Evolutionary conservation across 1,284 basidiomycete genomes (phyloP).

Genomic region (Boletellus dicymbophilus): DNA sequence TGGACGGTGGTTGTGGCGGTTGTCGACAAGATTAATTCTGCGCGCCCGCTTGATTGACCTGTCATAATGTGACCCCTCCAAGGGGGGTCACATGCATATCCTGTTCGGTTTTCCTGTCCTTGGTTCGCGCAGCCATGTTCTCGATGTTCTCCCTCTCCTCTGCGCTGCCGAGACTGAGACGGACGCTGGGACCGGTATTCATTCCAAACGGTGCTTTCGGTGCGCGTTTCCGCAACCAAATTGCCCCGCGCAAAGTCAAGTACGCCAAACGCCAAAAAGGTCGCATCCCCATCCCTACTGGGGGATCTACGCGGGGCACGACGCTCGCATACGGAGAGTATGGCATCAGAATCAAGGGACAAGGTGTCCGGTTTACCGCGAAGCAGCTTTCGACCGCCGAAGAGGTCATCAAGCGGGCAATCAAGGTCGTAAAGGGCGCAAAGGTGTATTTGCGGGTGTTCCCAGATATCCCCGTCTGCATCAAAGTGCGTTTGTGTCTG

Average conservation of each 20-base stretch:
- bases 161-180: conserved; percentile 17
- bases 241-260: conserved; percentile 83
- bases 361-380: conserved; percentile 84
- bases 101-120: no score
- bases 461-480: conserved; percentile 96
- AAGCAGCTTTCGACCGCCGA: conserved; percentile 90
- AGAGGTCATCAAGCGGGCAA: conserved; percentile 88
- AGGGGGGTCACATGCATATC: conserved; percentile 19
- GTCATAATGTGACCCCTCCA: conserved; percentile 11
- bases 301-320: conserved; percentile 93
- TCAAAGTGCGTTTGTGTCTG: conserved; percentile 65
- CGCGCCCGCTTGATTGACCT: background rate
- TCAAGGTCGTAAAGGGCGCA: conserved; percentile 90
- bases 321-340: conserved; percentile 91
- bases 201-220: conserved; percentile 24
- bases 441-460: conserved; percentile 92
- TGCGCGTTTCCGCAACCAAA: conserved; percentile 45
- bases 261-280: conserved; percentile 90
- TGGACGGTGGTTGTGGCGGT: conserved; percentile 20
- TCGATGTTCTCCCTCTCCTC: conserved; percentile 17
- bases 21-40: no score
- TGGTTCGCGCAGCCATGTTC: conserved; percentile 24
- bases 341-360: conserved; percentile 87
- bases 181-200: conserved; percentile 11
- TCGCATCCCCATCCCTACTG: conserved; percentile 77